Base-by-base conservation (phyloP, 176 grass and related monocot genomes). In the Lolium perenne region DNA sequence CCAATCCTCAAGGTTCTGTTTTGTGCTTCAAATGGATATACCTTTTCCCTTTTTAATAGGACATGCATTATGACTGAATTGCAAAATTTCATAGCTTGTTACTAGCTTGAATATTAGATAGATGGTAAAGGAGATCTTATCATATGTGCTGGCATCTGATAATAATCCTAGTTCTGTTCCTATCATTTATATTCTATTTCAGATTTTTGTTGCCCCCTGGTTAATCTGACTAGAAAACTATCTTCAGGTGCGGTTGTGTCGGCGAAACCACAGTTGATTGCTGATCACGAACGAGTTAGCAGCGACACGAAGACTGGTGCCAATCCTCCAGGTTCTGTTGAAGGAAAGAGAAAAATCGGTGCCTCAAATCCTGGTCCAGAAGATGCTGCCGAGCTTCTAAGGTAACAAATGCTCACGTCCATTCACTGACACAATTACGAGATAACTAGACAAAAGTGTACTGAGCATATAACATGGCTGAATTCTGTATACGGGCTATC, bases 311-410 rank as follows among this genome's bases (percentile, higher is more conserved):
- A 76, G 7, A 76, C 76, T 25, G 74, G 85, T 57, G 46, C 20
- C 70, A 79, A 74, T 3, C 26, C 88, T 73, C 77, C 88, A 23
- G 80, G 49, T 71, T 56, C 94, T 71, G 88, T 78, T 73, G 82
- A 87, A 63, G 82, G 82, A 77, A 99, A 96, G 82, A 81, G 86
- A 73, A 81, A 88, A 63, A 90, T 99, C 45, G 88, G 92, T 49
- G 94, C 94, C 22, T 79, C 97, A 53, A 98, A 96, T 89, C 97
- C 92, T 54, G 92, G 94, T 12, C 90, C 90, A 38, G 90, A 96
- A 87, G 97, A 99, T 83, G 97, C 94, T 84, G 88, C 92, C 7
- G 92, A 96, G 56, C 92, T 99, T 84, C 82, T 99, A 41, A 99
- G 97, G 97, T 99, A 92, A 65, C 56, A 23, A 2, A 80, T 83